Evolutionary conservation across 2,329 filamentous ascomycete species (phyloP).

Genomic region (Aspergillus hortae): DNA sequence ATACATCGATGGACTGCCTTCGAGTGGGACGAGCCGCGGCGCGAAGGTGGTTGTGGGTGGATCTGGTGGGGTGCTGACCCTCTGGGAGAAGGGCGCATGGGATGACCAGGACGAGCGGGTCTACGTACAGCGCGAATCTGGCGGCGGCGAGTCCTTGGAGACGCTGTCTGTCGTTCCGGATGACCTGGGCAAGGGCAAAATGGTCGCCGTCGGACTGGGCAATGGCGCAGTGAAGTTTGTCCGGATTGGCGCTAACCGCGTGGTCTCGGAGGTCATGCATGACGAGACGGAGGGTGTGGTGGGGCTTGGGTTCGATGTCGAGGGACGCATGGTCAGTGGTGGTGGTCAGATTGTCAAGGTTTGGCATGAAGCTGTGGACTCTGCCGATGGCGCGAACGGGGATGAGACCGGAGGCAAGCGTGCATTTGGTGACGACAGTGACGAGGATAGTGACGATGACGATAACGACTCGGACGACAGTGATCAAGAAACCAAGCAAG

Average conservation of each 20-base stretch:
- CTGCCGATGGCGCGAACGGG: slow-evolving; percentile 46
- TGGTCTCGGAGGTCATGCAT: slow-evolving; percentile 66
- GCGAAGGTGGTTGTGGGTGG: slow-evolving; percentile 74
- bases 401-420: slow-evolving; percentile 32
- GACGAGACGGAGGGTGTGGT: slow-evolving; percentile 86
- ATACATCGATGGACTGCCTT: slow-evolving; percentile 72
- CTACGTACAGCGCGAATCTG: slow-evolving; percentile 61
- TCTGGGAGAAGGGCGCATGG: slow-evolving; percentile 95
- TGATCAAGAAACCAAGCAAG: slow-evolving; percentile 41
- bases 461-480: slow-evolving; percentile 46
- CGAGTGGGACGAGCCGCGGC: slow-evolving; percentile 64
- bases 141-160: slow-evolving; percentile 75
- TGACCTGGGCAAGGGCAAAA: slow-evolving; percentile 59
- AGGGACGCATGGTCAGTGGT: slow-evolving; percentile 82
- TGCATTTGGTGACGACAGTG: slow-evolving; percentile 41
- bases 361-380: slow-evolving; percentile 69
- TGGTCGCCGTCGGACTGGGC: slow-evolving; percentile 74
- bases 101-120: slow-evolving; percentile 92
- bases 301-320: slow-evolving; percentile 76
- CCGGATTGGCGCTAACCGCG: slow-evolving; percentile 68
- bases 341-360: slow-evolving; percentile 85
- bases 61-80: slow-evolving; percentile 74
- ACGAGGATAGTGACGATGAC: slow-evolving; percentile 36
- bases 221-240: slow-evolving; percentile 78
- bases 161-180: slow-evolving; percentile 70